Base-by-base conservation (phyloP, 352 stramenopile species). In the Proteromonas lacertae region DNA sequence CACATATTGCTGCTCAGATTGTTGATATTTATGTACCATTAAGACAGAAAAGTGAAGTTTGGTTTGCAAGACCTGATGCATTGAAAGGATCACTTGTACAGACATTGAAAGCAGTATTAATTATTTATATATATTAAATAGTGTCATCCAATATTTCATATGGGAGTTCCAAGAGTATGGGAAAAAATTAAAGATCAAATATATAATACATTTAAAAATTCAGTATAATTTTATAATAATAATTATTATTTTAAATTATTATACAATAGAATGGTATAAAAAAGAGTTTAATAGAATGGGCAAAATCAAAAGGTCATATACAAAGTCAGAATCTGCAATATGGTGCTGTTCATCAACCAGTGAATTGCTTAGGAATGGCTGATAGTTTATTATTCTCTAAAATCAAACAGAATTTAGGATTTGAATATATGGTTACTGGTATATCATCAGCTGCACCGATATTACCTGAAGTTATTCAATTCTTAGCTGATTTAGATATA, bases 181-280 rank as follows among this genome's bases (percentile, higher is more conserved):
- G 69, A 84, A 50, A 84, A 84, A 53, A 78, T 84, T 47, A 57
- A 62, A 32, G 69, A 81, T 44, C 76, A 78, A 51, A 71, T 84
- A 56, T 67, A 50, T 17, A 19, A 25, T 21, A 42, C 51, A 1
- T 47, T 47, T 20, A 44, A 43, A 10, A 12, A 29, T n/a, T n/a
- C n/a, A n/a, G n/a, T n/a, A n/a, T n/a, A n/a, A n/a, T n/a, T n/a
- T n/a, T n/a, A n/a, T n/a, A n/a, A n/a, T n/a, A n/a, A n/a, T n/a
- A n/a, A n/a, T n/a, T n/a, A n/a, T n/a, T n/a, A n/a, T n/a, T n/a
- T n/a, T n/a, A n/a, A n/a, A n/a, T n/a, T n/a, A n/a, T n/a, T n/a
- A n/a, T n/a, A n/a, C n/a, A n/a, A n/a, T n/a, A n/a, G n/a, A n/a
- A n/a, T n/a, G n/a, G n/a, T n/a, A n/a, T n/a, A n/a, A n/a, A n/a